Conservation (phyloP, 169 alveolate species). For the Plasmodium vinckei region DNA sequence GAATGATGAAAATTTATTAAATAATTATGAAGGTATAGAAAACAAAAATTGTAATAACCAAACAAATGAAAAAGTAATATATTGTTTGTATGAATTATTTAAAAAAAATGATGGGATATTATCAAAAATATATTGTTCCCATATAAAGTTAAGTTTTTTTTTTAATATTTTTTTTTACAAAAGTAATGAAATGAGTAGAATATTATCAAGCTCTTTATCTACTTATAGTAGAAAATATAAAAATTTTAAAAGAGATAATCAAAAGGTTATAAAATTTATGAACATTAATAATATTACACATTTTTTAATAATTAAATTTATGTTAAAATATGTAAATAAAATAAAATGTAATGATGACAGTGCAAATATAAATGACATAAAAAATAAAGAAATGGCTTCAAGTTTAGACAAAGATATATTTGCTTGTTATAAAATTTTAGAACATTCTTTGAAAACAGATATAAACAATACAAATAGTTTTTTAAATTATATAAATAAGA, state of each 20-base stretch:
- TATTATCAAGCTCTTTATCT: slow-evolving; percentile 44
- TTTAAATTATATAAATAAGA: slow-evolving; percentile 51
- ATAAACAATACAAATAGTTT: slow-evolving; percentile 12
- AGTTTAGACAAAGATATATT: not conserved
- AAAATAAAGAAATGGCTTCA: not conserved
- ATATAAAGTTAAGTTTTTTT: slow-evolving; percentile 62
- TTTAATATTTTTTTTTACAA: slow-evolving; percentile 46
- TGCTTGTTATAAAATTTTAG: slow-evolving; percentile 31
- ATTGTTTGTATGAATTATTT: slow-evolving; percentile 32
- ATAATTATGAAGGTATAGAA: not conserved
- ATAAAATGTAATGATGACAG: slow-evolving; percentile 8
- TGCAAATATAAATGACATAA: not conserved
- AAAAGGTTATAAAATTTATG: slow-evolving; percentile 56
- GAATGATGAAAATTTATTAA: not conserved
- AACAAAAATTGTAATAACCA: not conserved
- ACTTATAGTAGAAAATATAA: slow-evolving; percentile 29
- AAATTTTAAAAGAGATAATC: slow-evolving; percentile 49
- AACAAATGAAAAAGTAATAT: slow-evolving; percentile 21
- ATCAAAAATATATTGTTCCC: slow-evolving; percentile 69
- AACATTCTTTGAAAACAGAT: slow-evolving; percentile 29
- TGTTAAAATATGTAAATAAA: slow-evolving; percentile 1
- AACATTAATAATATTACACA: slow-evolving; percentile 62
- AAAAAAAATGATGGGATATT: slow-evolving; percentile 22
- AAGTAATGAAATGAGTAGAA: slow-evolving; percentile 17
- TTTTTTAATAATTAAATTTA: slow-evolving; percentile 28